These are phyloP conservation scores for rapeseed (Brassica napus) DNA, from an alignment of 345 rosid species.

Conservation along the genomic window Da-Ae NC_063452.1:17101501-17102000, in stretches of 20 bases:
- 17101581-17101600: neutral
- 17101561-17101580: neutral
- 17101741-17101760: neutral
- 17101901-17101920: conserved; percentile 63
- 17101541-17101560: neutral
- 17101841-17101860: neutral
- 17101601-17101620: neutral
- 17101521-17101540: neutral
- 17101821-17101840: neutral
- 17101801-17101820: neutral
- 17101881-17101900: conserved; percentile 21
- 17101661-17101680: neutral
- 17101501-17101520: neutral
- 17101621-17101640: neutral
- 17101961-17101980: neutral
- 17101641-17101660: neutral
- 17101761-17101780: neutral
- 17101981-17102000: neutral
- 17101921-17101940: conserved; percentile 34
- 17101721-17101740: neutral
- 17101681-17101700: neutral
- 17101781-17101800: neutral
- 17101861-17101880: neutral
- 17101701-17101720: neutral
- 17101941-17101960: conserved; percentile 32